Evolutionary conservation across 2,329 filamentous ascomycete genomes (phyloP).

Genomic region (Monosporascus sp.): DNA sequence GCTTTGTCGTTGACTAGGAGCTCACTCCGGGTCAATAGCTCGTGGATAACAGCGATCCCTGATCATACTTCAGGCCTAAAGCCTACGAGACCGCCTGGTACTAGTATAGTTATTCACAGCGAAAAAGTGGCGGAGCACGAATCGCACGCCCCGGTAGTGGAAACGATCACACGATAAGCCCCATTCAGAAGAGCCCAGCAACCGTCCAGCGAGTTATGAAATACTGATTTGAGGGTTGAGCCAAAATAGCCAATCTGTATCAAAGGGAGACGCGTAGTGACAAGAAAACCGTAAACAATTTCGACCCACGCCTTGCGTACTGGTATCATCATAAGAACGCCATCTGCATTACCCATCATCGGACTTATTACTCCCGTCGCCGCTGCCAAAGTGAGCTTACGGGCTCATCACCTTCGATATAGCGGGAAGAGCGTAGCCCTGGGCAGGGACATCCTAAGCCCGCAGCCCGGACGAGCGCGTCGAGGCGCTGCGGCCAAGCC

Average conservation of each 20-base stretch:
- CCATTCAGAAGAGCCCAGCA: too few species aligned
- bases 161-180: too few species aligned
- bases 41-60: too few species aligned
- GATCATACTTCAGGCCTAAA: too few species aligned
- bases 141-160: too few species aligned
- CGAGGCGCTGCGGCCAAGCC: conserved; percentile 29
- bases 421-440: background rate
- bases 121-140: too few species aligned
- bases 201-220: too few species aligned
- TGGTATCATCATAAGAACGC: background rate
- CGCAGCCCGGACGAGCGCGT: conserved; percentile 6
- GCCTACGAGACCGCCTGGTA: too few species aligned
- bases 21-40: too few species aligned
- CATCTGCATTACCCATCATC: background rate
- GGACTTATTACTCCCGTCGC: background rate
- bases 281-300: background rate
- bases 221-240: too few species aligned
- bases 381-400: background rate
- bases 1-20: too few species aligned
- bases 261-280: background rate
- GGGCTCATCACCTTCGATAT: background rate
- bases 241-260: background rate
- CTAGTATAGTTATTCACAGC: too few species aligned
- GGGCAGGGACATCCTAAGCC: background rate
- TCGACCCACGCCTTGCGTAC: background rate